Base-by-base conservation (phyloP, 768 basidiomycete species). In the Suillus variegatus region DNA sequence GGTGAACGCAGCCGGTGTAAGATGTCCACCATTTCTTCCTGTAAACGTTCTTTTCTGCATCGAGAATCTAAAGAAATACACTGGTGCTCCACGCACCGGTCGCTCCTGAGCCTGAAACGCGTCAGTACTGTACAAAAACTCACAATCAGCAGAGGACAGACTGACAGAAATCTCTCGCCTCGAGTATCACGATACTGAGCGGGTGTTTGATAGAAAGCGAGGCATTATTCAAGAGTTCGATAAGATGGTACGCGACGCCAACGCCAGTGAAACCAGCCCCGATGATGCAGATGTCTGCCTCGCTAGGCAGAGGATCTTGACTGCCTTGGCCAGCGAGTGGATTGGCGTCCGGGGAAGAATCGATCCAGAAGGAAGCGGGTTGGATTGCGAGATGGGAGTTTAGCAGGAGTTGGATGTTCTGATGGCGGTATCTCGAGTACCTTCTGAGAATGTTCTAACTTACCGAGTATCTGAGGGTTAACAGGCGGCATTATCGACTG, bases 151-250 rank as follows among this genome's bases (percentile, higher is more conserved):
- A 49, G 8, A 6, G 38, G 38, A 25, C 25, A 38, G 25, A 81
- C 92, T 78, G 28, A 94, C 94, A 92, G 75, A 95, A 90, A 71
- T 93, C 90, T 69, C 95, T 80, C 5, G 94, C 95, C 72, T 97
- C 95, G 10, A 97, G 75, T 14, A 96, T 79, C 20, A 88, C 86
- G 0, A 89, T 81, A 38, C 78, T 86, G 52, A 85, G 67, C 20
- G 80, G 70, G 47, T 68, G 69, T 40, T 66, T 61, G 44, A 61
- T 13, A 22, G 35, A 57, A 54, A 28, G 44, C 13, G 18, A 20
- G 28, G 25, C 8, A 1, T 46, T 72, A 67, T 47, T 65, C 69
- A 54, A 74, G 60, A 9, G 69, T 60, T 81, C 78, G 4, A 86
- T 79, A 40, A 95, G 79, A 72, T 94, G 90, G 74, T 91, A 93